These are phyloP conservation scores for Alternaria conjuncta DNA, from an alignment of 2,329 filamentous ascomycete genomes.

Conservation along the genomic window DNA sequence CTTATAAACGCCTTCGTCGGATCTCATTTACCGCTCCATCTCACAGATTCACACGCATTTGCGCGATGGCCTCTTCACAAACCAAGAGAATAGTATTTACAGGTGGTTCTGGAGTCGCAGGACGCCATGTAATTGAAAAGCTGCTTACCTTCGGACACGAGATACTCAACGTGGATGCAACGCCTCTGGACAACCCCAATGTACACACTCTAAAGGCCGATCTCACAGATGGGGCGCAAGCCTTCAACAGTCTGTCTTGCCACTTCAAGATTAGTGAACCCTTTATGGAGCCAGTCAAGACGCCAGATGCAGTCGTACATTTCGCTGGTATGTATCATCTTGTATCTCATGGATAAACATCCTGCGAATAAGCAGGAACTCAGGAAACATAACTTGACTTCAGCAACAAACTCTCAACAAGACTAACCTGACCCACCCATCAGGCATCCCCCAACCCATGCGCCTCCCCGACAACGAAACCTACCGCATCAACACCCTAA, in stretches of 20 bases:
- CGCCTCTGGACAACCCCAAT: constrained; percentile 51
- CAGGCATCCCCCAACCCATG: constrained; percentile 60
- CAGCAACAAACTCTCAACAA: not conserved
- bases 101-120: constrained; percentile 58
- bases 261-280: constrained; percentile 60
- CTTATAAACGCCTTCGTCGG: not conserved
- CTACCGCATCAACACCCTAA: constrained; percentile 52
- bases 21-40: not conserved
- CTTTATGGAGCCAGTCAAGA: constrained; percentile 43
- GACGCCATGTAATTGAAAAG: constrained; percentile 57
- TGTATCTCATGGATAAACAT: not conserved
- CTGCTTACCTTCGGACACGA: constrained; percentile 59
- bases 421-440: not conserved
- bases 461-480: constrained; percentile 66
- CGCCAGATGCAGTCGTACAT: constrained; percentile 66
- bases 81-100: constrained; percentile 58
- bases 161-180: constrained; percentile 62
- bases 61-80: constrained; percentile 2
- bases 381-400: not conserved
- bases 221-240: constrained; percentile 61
- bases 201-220: constrained; percentile 63
- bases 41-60: constrained; percentile 9
- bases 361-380: not conserved
- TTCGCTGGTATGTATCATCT: constrained; percentile 55
- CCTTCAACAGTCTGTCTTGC: constrained; percentile 61